Base-by-base conservation (phyloP, 2,329 filamentous ascomycete genomes). In the Neophaeococcomyces aloes region DNA sequence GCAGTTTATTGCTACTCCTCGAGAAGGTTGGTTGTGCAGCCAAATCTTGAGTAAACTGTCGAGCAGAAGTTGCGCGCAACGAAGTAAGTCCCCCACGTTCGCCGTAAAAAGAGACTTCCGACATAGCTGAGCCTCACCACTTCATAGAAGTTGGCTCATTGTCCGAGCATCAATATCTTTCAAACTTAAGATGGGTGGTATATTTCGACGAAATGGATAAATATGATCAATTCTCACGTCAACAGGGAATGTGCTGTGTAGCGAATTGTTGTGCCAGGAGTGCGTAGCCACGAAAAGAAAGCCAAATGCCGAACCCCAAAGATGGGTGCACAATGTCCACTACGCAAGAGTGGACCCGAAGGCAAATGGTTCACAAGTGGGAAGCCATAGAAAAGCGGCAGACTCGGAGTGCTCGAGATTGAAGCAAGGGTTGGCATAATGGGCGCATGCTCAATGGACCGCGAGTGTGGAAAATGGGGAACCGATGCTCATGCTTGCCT, bases 1-100 rank as follows among this genome's bases (percentile, higher is more conserved):
- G 23, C 23, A 27, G 23, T 10, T 27, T 27, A 27, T 27, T 27
- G 23, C 23, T 27, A 27, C 10, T 27, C 65, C 21, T 38, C n/a
- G 17, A n/a, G 35, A 17, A 14, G 10, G 21, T 17, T 17, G 21
- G 15, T 38, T 17, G 17, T 34, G 35, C 35, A 38, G 35, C n/a
- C 7, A n/a, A n/a, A n/a, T 35, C 39, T 3, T 42, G 39, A 10
- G 55, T 51, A 42, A 56, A 56, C 48, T 59, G 56, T 44, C 51
- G 52, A 32, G 48, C 55, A 42, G 54, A 57, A 49, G 59, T 46
- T 53, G 51, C 41, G 46, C 48, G 52, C 47, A 53, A 44, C 44
- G 53, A 46, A 47, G 52, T 48, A 44, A 50, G 51, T 53, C 57
- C 58, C 53, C 59, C 60, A 57, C 58, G 56, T 48, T 62, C 58